These are phyloP conservation scores for Aspergillus sp. DNA, from an alignment of 2,329 filamentous ascomycete genomes.

Conservation along the genomic window DNA sequence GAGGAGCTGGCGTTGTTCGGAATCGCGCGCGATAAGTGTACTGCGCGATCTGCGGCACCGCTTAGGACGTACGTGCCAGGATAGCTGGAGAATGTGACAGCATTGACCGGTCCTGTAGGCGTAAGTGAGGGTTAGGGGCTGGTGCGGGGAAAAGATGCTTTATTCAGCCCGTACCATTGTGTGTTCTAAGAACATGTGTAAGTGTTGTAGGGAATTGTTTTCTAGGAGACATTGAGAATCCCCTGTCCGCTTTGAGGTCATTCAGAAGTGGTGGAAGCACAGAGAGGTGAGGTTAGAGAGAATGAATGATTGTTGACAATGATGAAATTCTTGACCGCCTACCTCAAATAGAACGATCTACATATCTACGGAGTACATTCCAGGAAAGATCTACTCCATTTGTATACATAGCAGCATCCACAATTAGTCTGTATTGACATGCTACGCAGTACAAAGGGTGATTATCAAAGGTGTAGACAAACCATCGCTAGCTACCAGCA, in stretches of 20 bases:
- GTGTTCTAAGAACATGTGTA: slow-evolving; percentile 45
- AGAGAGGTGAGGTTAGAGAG: not conserved
- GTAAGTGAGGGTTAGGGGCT: not conserved
- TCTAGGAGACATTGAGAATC: slow-evolving; percentile 25
- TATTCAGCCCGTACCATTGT: slow-evolving; percentile 34
- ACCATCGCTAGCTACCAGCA: slow-evolving; percentile 44
- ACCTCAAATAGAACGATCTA: no score
- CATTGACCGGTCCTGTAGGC: slow-evolving; percentile 65
- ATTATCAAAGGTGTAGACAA: slow-evolving; percentile 43
- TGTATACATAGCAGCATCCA: not conserved
- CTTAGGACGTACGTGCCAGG: slow-evolving; percentile 78
- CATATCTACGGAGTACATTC: not conserved
- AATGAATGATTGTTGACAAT: not conserved
- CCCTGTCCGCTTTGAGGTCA: not conserved
- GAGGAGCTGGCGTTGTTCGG: slow-evolving; percentile 40
- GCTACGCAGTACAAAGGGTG: slow-evolving; percentile 41
- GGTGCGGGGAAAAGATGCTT: not conserved
- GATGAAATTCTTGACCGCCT: not conserved
- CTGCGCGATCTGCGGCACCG: slow-evolving; percentile 78
- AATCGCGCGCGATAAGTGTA: slow-evolving; percentile 76
- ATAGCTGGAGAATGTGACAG: slow-evolving; percentile 69
- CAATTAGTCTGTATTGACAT: slow-evolving; percentile 41
- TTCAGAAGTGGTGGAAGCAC: not conserved
- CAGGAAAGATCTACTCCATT: not conserved
- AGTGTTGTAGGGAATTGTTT: slow-evolving; percentile 38